phyloP scores from a whole-genome alignment of 805 yeast genomes.

The Monosporozyma siamensis region DNA sequence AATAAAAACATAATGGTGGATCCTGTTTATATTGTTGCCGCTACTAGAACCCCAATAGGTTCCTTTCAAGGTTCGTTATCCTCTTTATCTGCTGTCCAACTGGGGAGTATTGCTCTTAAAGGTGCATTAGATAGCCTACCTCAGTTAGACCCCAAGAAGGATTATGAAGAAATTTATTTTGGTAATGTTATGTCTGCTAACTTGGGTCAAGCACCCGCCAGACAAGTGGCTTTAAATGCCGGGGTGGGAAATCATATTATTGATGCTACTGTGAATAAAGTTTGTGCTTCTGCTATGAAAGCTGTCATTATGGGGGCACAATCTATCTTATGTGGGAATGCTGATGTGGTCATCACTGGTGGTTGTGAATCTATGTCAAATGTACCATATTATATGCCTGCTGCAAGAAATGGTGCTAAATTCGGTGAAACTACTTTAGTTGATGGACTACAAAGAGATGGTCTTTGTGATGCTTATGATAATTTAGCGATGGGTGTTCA shows the following conservation, averaged over 20 bases:
- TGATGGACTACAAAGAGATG: constrained; percentile 90
- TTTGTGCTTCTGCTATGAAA: constrained; percentile 94
- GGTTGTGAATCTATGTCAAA: constrained; percentile 98
- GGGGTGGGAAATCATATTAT: constrained; percentile 75
- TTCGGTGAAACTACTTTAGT: constrained; percentile 73
- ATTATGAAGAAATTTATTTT: constrained; percentile 81
- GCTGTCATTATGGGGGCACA: constrained; percentile 87
- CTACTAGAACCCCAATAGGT: constrained; percentile 94
- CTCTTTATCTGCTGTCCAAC: constrained; percentile 67
- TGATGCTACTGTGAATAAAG: constrained; percentile 90
- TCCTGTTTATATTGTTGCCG: constrained; percentile 78
- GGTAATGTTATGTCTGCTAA: constrained; percentile 92
- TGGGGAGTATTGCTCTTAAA: constrained; percentile 88
- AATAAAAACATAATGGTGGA: constrained; percentile 23
- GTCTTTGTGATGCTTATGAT: constrained; percentile 86
- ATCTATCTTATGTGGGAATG: constrained; percentile 75
- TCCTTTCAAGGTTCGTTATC: constrained; percentile 81
- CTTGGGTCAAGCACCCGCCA: constrained; percentile 95
- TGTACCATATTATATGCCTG: constrained; percentile 83
- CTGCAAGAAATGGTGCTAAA: constrained; percentile 81
- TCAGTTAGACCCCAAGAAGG: constrained; percentile 54
- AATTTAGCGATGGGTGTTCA: constrained; percentile 90
- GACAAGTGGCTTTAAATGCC: constrained; percentile 90
- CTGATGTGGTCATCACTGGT: constrained; percentile 91
- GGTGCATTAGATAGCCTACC: constrained; percentile 81